Base-by-base conservation (phyloP, 768 basidiomycete genomes). In the Russula foetens region DNA sequence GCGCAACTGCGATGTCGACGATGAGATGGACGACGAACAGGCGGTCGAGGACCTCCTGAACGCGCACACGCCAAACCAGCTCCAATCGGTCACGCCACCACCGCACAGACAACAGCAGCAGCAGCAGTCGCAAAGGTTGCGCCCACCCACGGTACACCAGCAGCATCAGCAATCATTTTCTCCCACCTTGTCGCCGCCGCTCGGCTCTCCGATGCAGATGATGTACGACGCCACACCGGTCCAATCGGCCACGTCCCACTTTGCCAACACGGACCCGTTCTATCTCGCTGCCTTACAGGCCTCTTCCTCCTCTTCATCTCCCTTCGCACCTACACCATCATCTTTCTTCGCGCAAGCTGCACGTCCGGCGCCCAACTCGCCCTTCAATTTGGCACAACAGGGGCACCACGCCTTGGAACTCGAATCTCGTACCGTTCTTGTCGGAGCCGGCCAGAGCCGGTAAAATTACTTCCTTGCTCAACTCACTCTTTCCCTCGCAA, bases 201-300 rank as follows among this genome's bases (percentile, higher is more conserved):
- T 60, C 12, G 28, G 46, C 3, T 43, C 59, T 26, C 46, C 53
- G 7, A 48, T 24, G 4, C 31, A 9, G 14, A 35, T 35, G n/a
- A 29, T 44, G n/a, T 61, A 56, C 49, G 60, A 61, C 43, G 50
- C 35, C 35, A 44, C 43, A 1, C 39, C 60, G 26, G 68, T 58
- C 60, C 65, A 12, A 58, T 53, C 52, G 49, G 49, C 67, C 23
- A 64, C 68, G 44, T 67, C 70, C 39, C 64, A 70, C n/a, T 79
- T 79, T 67, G 69, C 76, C 1, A 74, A 77, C 53, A 76, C 79
- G 12, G 79, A 80, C 63, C 79, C 79, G n/a, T 80, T 80, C 68
- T 80, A 77, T 65, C 64, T 78, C 59, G 76, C 79, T 23, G 74
- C 74, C 24, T 66, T 70, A n/a, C 78, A 79, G 62, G 59, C 74